Conservation (phyloP, 1,139 yeast species). For the Diutina neorugosa region DNA sequence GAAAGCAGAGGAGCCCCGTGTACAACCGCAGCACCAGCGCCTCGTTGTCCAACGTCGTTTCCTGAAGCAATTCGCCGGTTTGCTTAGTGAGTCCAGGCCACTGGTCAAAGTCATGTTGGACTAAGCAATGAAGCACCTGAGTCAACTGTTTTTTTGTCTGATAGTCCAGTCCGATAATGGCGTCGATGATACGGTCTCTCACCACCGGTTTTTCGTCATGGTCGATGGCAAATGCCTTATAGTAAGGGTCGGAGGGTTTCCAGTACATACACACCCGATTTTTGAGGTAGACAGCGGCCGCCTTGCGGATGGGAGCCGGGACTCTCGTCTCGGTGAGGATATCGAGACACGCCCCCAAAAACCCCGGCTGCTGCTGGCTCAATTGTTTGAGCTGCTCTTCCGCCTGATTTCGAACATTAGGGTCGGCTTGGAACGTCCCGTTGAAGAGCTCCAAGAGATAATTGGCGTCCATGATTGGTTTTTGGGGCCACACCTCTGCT, state of each 20-base stretch:
- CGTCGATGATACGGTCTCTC: constrained; percentile 44
- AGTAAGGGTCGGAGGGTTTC: constrained; percentile 20
- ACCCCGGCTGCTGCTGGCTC: constrained; percentile 47
- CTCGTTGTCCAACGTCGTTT: constrained; percentile 15
- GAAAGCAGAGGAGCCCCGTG: constrained; percentile 65
- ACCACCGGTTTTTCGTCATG: constrained; percentile 63
- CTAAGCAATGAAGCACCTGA: constrained; percentile 56
- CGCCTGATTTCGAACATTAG: constrained; percentile 49
- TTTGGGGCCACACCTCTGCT: background rate
- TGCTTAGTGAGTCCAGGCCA: constrained; percentile 62
- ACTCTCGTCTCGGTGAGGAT: constrained; percentile 39
- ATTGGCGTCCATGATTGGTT: constrained; percentile 45
- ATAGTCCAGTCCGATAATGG: constrained; percentile 30
- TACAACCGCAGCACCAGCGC: constrained; percentile 45
- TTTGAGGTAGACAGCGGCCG: constrained; percentile 83
- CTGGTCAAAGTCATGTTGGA: constrained; percentile 47
- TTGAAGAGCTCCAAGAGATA: constrained; percentile 66
- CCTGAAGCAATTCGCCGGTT: constrained; percentile 45
- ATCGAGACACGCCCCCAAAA: constrained; percentile 74
- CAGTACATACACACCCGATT: constrained; percentile 61
- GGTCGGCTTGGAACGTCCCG: constrained; percentile 68
- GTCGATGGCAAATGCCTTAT: constrained; percentile 26
- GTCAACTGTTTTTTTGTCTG: constrained; percentile 49
- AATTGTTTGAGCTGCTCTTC: constrained; percentile 53
- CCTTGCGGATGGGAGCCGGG: constrained; percentile 48